These are phyloP conservation scores for Scleroderma bovista DNA, from an alignment of 768 basidiomycete species.

Conservation along the genomic window DNA sequence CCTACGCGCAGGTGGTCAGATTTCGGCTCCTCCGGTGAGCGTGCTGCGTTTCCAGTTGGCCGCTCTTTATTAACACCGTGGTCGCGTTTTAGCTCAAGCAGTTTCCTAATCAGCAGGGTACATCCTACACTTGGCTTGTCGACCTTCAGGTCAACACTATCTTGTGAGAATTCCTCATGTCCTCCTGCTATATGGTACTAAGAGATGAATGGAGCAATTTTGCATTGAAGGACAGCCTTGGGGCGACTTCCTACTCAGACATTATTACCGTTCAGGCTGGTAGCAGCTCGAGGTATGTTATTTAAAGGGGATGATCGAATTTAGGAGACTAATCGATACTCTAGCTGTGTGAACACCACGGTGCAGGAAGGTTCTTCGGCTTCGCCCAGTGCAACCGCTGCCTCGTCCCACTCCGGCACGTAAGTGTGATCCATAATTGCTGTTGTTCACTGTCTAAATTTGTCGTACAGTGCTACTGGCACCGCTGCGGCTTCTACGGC, in stretches of 20 bases:
- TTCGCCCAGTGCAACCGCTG: conserved; percentile 2
- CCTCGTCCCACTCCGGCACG: conserved; percentile 1
- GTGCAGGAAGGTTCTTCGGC: conserved; percentile 10
- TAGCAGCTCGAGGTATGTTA: conserved; percentile 30
- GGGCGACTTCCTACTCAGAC: conserved; percentile 47
- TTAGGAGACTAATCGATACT: background rate
- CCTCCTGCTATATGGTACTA: background rate
- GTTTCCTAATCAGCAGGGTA: conserved; percentile 43
- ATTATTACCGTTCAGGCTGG: conserved; percentile 39
- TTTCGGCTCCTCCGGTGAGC: conserved; percentile 46
- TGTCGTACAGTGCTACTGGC: background rate
- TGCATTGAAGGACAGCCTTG: conserved; percentile 53
- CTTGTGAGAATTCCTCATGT: conserved; percentile 37
- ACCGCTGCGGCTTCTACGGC: conserved; percentile 10
- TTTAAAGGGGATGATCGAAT: background rate
- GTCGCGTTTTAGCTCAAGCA: conserved; percentile 41
- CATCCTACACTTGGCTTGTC: conserved; percentile 48
- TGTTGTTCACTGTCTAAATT: conserved; percentile 2
- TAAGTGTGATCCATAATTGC: background rate
- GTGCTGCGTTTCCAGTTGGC: background rate
- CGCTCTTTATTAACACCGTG: conserved; percentile 3
- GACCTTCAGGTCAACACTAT: conserved; percentile 38
- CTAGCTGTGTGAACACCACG: conserved; percentile 22
- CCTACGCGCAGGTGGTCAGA: conserved; percentile 43
- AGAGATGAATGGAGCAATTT: conserved; percentile 38